These are phyloP conservation scores for Phaffia rhodozyma DNA, from an alignment of 1,284 basidiomycete species.

Conservation along the genomic window DNA sequence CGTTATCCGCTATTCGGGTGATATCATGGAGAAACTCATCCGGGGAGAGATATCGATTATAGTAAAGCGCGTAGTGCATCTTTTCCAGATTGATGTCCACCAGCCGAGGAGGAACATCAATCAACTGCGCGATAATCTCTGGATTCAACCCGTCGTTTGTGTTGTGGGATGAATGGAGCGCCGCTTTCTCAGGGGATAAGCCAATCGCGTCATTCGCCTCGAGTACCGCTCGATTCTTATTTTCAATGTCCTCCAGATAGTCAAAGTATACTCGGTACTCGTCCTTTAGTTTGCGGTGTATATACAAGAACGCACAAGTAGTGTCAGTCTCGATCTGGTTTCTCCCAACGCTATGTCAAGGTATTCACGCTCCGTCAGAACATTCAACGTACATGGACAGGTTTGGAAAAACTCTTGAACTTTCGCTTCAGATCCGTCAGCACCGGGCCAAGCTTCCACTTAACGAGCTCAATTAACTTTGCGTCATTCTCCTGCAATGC, in stretches of 20 bases:
- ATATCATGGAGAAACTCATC: constrained; percentile 80
- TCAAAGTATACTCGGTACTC: too few relatives aligned
- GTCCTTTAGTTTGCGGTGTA: too few relatives aligned
- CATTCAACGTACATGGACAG: constrained; percentile 53
- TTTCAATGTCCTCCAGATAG: background rate
- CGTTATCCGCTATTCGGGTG: constrained; percentile 78
- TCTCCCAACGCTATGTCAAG: too few relatives aligned
- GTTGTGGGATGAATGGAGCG: background rate
- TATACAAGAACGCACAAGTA: too few relatives aligned
- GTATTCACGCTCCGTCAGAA: too few relatives aligned
- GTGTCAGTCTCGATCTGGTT: too few relatives aligned
- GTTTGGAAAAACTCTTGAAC: constrained; percentile 80
- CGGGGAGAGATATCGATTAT: constrained; percentile 75
- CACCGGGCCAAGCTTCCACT: constrained; percentile 75
- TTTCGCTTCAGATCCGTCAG: constrained; percentile 82
- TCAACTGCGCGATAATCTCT: background rate
- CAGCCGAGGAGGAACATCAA: constrained; percentile 22
- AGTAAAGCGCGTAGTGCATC: constrained; percentile 78
- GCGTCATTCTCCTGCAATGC: constrained; percentile 72
- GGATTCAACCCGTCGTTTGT: too few relatives aligned
- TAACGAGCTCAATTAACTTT: constrained; percentile 65
- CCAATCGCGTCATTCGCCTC: background rate
- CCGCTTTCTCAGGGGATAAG: too few relatives aligned
- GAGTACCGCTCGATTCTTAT: background rate
- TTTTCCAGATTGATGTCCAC: constrained; percentile 81